Percentiles rank a stretch among this genome's conserved stretches.
Conservation (phyloP, 2,329 filamentous ascomycete genomes). For the Aspergillus tanneri region DNA sequence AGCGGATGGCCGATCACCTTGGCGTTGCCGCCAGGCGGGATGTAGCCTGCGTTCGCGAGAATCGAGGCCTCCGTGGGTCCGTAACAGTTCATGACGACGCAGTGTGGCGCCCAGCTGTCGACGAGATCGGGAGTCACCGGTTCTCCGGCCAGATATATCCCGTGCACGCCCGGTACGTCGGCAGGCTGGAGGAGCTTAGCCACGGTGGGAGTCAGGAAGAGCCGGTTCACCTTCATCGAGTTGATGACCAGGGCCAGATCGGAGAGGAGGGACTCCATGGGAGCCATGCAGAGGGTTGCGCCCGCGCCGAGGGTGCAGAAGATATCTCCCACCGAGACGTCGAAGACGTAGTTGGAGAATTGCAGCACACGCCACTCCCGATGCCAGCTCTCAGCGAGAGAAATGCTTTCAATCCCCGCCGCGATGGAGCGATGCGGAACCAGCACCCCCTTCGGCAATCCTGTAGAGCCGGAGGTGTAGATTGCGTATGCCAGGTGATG, state of each 20-base stretch:
- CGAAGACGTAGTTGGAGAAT: constrained; percentile 18
- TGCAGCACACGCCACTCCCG: constrained; percentile 9
- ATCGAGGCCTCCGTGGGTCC: constrained; percentile 6
- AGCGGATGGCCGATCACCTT: constrained; percentile 16
- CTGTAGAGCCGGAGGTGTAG: constrained; percentile 2
- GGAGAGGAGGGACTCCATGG: constrained; percentile 3
- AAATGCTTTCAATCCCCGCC: not conserved
- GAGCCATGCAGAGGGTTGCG: constrained; percentile 5
- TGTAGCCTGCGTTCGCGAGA: not conserved
- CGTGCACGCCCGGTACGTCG: constrained; percentile 1
- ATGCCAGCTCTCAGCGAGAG: not conserved
- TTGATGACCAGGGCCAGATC: constrained; percentile 10
- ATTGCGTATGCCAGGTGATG: not conserved
- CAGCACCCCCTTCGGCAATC: constrained; percentile 4
- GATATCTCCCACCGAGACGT: constrained; percentile 12
- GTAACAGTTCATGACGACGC: constrained; percentile 3
- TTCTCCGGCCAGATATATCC: not conserved
- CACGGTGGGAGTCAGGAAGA: constrained; percentile 4
- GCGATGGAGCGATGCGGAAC: constrained; percentile 1
- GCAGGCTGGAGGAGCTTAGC: constrained; percentile 3
- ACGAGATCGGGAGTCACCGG: constrained; percentile 1
- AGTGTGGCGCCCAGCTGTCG: not conserved
- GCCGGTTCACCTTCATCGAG: not conserved
- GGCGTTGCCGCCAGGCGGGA: not conserved
- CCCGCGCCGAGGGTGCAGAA: constrained; percentile 8